These are phyloP conservation scores for Neofusicoccum sp. DNA, from an alignment of 2,329 filamentous ascomycete genomes.

Conservation along the genomic window DNA sequence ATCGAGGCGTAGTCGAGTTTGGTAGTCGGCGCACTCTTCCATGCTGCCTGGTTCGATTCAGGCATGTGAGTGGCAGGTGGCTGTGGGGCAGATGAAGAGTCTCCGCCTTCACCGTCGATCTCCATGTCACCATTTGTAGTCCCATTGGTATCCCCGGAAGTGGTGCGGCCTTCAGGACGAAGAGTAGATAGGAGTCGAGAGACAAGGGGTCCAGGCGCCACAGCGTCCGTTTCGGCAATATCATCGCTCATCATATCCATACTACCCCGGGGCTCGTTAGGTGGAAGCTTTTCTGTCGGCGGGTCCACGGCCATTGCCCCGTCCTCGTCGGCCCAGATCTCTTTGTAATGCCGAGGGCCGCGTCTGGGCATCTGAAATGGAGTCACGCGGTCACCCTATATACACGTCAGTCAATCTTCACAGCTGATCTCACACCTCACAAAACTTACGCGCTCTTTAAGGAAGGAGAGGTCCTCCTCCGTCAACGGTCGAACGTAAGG, in stretches of 20 bases:
- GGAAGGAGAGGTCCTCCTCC: conserved; percentile 90
- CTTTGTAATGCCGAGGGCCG: conserved; percentile 80
- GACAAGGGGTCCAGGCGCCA: conserved; percentile 85
- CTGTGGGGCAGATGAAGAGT: conserved; percentile 37
- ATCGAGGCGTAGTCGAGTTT: conserved; percentile 83
- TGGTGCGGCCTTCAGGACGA: conserved; percentile 68
- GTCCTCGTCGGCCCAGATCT: conserved; percentile 94
- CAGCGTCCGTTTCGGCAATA: conserved; percentile 80
- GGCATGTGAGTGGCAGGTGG: conserved; percentile 77
- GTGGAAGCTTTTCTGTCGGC: conserved; percentile 64
- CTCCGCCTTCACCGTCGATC: conserved; percentile 45
- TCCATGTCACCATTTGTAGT: conserved; percentile 49
- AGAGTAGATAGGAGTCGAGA: conserved; percentile 77
- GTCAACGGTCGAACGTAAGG: conserved; percentile 85
- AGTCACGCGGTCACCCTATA: conserved; percentile 69
- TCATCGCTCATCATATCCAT: conserved; percentile 87
- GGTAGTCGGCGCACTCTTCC: conserved; percentile 72
- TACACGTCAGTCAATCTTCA: background rate
- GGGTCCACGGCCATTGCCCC: conserved; percentile 72
- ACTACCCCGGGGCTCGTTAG: conserved; percentile 79
- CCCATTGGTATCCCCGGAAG: conserved; percentile 53
- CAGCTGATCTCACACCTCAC: background rate
- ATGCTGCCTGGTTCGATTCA: conserved; percentile 71
- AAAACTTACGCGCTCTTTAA: conserved; percentile 68
- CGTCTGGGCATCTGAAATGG: conserved; percentile 85